phyloP scores from a whole-genome alignment of 2,329 filamentous ascomycete species.

The Stemphylium lycopersici region DNA sequence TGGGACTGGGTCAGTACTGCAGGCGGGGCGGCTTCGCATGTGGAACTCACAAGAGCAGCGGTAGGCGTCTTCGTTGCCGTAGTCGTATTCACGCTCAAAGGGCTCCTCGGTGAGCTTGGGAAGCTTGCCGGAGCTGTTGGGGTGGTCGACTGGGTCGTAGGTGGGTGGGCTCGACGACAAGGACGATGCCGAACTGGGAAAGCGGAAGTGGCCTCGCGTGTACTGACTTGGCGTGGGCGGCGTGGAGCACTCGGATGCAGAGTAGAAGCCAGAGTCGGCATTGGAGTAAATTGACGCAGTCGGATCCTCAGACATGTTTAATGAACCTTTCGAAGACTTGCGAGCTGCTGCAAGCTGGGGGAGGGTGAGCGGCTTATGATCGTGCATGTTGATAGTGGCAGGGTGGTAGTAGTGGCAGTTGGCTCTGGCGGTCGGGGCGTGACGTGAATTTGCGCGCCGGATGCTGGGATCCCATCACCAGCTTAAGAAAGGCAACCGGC shows the following conservation, averaged over 20 bases:
- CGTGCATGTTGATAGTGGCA: constrained; percentile 39
- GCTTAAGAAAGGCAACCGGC: constrained; percentile 30
- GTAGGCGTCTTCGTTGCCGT: constrained; percentile 56
- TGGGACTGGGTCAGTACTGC: constrained; percentile 44
- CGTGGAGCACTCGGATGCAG: constrained; percentile 70
- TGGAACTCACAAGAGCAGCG: constrained; percentile 72
- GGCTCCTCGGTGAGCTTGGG: constrained; percentile 87
- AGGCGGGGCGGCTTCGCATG: constrained; percentile 7
- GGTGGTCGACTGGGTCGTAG: constrained; percentile 61
- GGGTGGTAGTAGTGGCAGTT: constrained; percentile 7
- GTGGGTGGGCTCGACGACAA: constrained; percentile 63
- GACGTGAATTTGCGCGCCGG: constrained; percentile 37
- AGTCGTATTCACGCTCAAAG: constrained; percentile 69
- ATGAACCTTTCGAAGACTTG: constrained; percentile 43
- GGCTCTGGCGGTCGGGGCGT: constrained; percentile 24
- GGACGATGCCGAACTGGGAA: constrained; percentile 79
- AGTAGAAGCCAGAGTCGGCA: constrained; percentile 51
- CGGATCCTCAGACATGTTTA: constrained; percentile 42
- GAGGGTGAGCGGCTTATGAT: constrained; percentile 49
- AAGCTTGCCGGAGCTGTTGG: constrained; percentile 69
- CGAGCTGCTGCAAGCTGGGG: constrained; percentile 48
- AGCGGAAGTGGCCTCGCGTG: constrained; percentile 65
- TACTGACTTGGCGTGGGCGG: constrained; percentile 76
- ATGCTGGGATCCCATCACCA: constrained; percentile 48
- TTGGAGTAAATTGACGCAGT: constrained; percentile 43